A percentile compares a stretch with the other conserved stretches of the same genome.
Evolutionary conservation across 169 alveolate species (phyloP).

Genomic region (Plasmodium sp.): DNA sequence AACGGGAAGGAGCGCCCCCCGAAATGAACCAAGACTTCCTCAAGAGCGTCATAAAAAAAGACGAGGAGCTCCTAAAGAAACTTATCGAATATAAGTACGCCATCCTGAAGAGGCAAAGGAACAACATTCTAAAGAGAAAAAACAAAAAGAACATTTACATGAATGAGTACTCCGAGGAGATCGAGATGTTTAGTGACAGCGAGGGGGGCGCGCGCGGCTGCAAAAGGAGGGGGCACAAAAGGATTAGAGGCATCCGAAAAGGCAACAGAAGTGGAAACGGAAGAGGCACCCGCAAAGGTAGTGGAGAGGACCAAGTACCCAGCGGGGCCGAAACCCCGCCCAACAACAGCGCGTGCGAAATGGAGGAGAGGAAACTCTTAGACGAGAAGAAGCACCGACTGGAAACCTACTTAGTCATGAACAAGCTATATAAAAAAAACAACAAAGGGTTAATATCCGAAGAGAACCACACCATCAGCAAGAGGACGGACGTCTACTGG

Average conservation of each 20-base stretch:
- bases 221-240: neutral
- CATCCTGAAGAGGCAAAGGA: conserved; percentile 32
- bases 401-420: conserved; percentile 62
- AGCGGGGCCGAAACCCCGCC: neutral
- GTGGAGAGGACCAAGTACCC: neutral
- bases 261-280: neutral
- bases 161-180: conserved; percentile 39
- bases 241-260: neutral
- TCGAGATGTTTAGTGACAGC: conserved; percentile 67
- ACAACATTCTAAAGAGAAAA: conserved; percentile 19
- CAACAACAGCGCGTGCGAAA: neutral
- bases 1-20: neutral
- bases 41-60: conserved; percentile 5
- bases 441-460: conserved; percentile 17
- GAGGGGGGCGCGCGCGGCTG: neutral
- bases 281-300: neutral
- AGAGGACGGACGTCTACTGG: conserved; percentile 60
- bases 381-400: conserved; percentile 46
- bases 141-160: conserved; percentile 33
- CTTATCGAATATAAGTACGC: conserved; percentile 49
- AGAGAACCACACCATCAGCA: conserved; percentile 46
- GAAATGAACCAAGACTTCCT: neutral
- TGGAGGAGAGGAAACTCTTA: neutral
- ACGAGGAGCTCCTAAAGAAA: conserved; percentile 39
- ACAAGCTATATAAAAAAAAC: conserved; percentile 39